Conservation (phyloP, 2,329 filamentous ascomycete species). For the Talaromyces pinophilus region DNA sequence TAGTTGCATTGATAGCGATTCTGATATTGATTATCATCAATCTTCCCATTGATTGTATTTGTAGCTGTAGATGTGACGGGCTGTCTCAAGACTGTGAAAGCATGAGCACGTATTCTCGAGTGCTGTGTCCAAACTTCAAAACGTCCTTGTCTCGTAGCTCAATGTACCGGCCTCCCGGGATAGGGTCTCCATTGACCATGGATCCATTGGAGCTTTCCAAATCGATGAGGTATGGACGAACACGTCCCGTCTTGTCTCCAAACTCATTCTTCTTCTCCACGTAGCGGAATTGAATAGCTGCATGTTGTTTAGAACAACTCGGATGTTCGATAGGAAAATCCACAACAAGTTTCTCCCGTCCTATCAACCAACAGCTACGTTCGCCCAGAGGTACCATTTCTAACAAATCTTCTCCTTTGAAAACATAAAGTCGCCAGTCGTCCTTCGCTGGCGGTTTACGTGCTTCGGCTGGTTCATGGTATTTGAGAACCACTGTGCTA, state of each 20-base stretch:
- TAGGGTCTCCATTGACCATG: slow-evolving; percentile 70
- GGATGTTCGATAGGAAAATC: slow-evolving; percentile 86
- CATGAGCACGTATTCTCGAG: slow-evolving; percentile 95
- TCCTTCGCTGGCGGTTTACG: slow-evolving; percentile 79
- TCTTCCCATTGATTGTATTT: not conserved
- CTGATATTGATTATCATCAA: not conserved
- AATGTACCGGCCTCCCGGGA: slow-evolving; percentile 76
- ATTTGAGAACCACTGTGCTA: slow-evolving; percentile 82
- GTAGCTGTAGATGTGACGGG: not conserved
- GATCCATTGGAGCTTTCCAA: slow-evolving; percentile 93
- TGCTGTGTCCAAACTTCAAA: slow-evolving; percentile 81
- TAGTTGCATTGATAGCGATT: slow-evolving; percentile 18
- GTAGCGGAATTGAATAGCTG: slow-evolving; percentile 88
- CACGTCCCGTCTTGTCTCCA: slow-evolving; percentile 76
- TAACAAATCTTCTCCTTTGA: slow-evolving; percentile 78
- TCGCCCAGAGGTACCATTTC: slow-evolving; percentile 76
- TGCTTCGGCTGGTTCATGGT: slow-evolving; percentile 91
- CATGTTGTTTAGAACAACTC: slow-evolving; percentile 92
- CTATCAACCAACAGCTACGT: slow-evolving; percentile 88
- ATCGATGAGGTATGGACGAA: slow-evolving; percentile 88
- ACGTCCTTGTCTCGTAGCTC: slow-evolving; percentile 89
- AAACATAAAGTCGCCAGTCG: slow-evolving; percentile 87
- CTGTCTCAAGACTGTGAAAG: slow-evolving; percentile 51
- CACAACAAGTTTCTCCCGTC: slow-evolving; percentile 75
- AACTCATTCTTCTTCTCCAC: slow-evolving; percentile 81